phyloP scores from a whole-genome alignment of 2,329 filamentous ascomycete genomes.

The Periglandula ipomoeae region DNA sequence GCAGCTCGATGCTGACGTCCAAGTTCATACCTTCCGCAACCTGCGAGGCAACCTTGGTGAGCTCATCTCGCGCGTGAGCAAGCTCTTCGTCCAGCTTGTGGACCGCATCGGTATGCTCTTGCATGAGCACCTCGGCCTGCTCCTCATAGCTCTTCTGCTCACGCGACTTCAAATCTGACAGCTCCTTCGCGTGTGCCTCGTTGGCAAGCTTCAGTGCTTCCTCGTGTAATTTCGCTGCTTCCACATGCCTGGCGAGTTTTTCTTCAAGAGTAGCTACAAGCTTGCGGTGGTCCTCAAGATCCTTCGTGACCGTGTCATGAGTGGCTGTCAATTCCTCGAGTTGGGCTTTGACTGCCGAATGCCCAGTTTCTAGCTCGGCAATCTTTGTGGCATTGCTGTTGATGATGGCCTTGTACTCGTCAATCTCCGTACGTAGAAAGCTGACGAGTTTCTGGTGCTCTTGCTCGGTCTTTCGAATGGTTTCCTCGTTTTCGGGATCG shows the following conservation, averaged over 20 bases:
- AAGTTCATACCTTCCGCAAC: conserved; percentile 52
- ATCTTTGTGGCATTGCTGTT: conserved; percentile 60
- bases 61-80: conserved; percentile 54
- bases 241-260: conserved; percentile 51
- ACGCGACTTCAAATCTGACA: conserved; percentile 38
- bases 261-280: conserved; percentile 45
- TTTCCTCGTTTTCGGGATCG: conserved; percentile 29
- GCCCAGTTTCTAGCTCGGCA: conserved; percentile 63
- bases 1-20: conserved; percentile 58
- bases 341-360: conserved; percentile 55
- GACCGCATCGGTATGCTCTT: conserved; percentile 49
- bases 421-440: conserved; percentile 62
- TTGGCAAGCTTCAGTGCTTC: conserved; percentile 41
- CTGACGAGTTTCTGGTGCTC: conserved; percentile 52
- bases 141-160: conserved; percentile 48
- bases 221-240: conserved; percentile 45
- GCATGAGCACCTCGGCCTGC: conserved; percentile 48
- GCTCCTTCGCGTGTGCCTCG: conserved; percentile 38
- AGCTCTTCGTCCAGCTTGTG: conserved; percentile 53
- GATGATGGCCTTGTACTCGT: conserved; percentile 71
- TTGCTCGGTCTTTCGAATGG: conserved; percentile 35
- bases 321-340: conserved; percentile 57
- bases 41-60: conserved; percentile 54
- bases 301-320: conserved; percentile 40
- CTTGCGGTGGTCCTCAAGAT: conserved; percentile 35